Base-by-base conservation (phyloP, 139 green algal genomes). In the Ulvella scutata region DNA sequence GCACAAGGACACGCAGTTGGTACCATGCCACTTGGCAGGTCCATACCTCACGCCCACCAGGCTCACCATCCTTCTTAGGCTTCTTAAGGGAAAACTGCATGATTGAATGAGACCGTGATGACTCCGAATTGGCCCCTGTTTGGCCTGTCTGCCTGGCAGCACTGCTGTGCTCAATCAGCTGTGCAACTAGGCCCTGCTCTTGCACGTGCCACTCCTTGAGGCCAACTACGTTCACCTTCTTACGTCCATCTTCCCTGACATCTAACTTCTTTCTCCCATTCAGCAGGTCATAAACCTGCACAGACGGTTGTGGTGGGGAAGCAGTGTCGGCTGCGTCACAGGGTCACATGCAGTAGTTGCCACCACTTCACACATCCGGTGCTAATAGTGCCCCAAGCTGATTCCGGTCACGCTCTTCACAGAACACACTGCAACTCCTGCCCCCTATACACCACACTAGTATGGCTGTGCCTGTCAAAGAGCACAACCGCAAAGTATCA, bases 51-150 rank as follows among this genome's bases (percentile, higher is more conserved):
- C n/a, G 7, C n/a, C 51, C 51, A 26, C 51, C 51, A 0, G 51
- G 51, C 51, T 67, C 51, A 26, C 51, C 51, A 26, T 67, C 51
- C 51, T 67, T 67, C 51, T 67, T 67, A 26, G 31, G 51, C 79
- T 81, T 75, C 82, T 94, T 96, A 2, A 97, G 81, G 4, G 84
- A 82, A 67, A 97, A 89, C 83, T 96, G 89, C 85, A 98, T 92
- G 82, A 99, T 96, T 43, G 85, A 93, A 82, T 99, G 95, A 9
- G 88, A 96, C 10, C 95, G 89, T 0, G 90, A 97, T 23, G 91
- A 97, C 84, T 98, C 95, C 29, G 90, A 84, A 76, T 99, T 99
- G 60, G 94, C 95, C 1, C 93, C 93, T 9, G 95, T 99, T 78
- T 81, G 90, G 62, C 93, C 94, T 10, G 90, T 94, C 78, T 81